phyloP scores from a whole-genome alignment of 495 filamentous ascomycete genomes.

The Cetradonia linearis region DNA sequence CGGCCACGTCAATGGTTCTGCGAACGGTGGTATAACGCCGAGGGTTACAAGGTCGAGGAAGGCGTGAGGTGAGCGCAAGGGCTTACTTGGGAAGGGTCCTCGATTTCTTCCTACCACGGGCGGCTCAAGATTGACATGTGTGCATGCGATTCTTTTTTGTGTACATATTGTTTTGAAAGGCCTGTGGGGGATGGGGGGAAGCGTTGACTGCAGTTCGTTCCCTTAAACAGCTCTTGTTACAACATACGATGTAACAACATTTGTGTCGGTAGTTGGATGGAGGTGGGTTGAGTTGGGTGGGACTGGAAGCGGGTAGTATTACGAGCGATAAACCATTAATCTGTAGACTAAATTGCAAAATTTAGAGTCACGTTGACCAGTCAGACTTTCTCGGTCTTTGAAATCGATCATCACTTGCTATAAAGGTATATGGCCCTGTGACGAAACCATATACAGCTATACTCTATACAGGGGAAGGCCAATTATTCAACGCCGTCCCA shows the following conservation, averaged over 20 bases:
- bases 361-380: neutral
- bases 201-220: conserved; percentile 3
- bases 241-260: neutral
- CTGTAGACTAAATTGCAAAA: neutral
- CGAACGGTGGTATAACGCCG: conserved; percentile 18
- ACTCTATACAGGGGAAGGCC: conserved; percentile 2
- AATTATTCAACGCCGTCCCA: neutral
- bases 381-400: neutral
- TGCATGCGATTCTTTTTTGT: neutral
- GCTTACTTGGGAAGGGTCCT: neutral
- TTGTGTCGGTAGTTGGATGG: neutral
- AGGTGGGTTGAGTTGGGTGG: neutral
- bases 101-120: neutral
- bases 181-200: neutral
- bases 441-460: neutral
- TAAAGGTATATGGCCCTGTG: neutral
- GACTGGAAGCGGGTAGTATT: neutral
- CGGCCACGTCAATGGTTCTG: conserved; percentile 11
- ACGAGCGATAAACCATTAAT: neutral
- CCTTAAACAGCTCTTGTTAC: neutral
- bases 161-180: neutral
- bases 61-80: conserved; percentile 1
- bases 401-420: neutral
- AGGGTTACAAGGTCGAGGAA: conserved; percentile 23
- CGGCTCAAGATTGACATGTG: neutral